Base-by-base conservation (phyloP, 768 basidiomycete genomes). In the Mycena filopes region DNA sequence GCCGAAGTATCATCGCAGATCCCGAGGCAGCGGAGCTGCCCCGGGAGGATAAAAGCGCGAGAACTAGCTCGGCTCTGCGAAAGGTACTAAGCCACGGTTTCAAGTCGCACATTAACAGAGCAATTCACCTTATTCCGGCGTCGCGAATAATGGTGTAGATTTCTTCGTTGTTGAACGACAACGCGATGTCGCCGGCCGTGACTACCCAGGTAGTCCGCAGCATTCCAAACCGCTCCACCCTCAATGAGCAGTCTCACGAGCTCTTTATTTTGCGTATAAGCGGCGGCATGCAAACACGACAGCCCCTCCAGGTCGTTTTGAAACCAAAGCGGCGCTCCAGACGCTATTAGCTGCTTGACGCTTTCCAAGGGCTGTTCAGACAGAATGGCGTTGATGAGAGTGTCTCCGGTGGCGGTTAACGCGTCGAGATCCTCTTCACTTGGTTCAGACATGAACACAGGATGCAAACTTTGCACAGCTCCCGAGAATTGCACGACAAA, bases 201-300 rank as follows among this genome's bases (percentile, higher is more conserved):
- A n/a, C 91, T 87, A 43, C 88, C 86, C 62, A 89, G 77, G 63
- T 89, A 84, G 74, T 98, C 95, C 67, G 92, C 88, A 71, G 93
- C 85, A 76, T 96, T 98, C 98, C 98, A 99, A 0, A 95, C 74
- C 1, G 94, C 96, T 15, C 97, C 96, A 59, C 87, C 83, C n/a
- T 88, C 82, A 28, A 99, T 82, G 36, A 99, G 81, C 8, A 84
- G 73, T 56, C 84, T 84, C 13, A 92, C 83, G 18, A 97, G 79
- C n/a, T 83, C 80, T 2, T 83, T 73, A 68, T 91, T 87, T 70
- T 91, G 88, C 48, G 85, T 76, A 69, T 91, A 95, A 1, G 89
- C 92, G 15, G 94, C 97, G 18, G 94, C 95, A 73, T 99, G 97
- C 47, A 99, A 77, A 20, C 89, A 84, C 6, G 94, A 95, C 67